phyloP scores from a whole-genome alignment of 257 asterid genomes.

The Buddleja alternifolia region DNA sequence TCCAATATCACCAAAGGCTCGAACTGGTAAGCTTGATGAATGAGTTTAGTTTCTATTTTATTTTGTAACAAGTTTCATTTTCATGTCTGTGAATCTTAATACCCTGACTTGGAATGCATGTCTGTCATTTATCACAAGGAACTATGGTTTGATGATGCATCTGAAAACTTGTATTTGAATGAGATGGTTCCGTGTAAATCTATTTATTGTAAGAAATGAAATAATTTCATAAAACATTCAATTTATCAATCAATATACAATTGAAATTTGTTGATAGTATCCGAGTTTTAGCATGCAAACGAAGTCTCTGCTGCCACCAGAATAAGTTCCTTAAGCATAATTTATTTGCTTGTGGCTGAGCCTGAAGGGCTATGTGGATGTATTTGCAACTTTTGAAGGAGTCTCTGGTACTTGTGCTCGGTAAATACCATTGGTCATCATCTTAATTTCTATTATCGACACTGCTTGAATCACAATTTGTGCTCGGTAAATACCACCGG shows the following conservation, averaged over 20 bases:
- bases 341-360: background rate
- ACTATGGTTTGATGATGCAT: too few species aligned
- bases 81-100: background rate
- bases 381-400: background rate
- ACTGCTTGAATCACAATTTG: conserved; percentile 1
- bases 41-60: background rate
- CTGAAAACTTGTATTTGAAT: too few species aligned
- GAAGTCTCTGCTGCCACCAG: background rate
- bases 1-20: conserved; percentile 78
- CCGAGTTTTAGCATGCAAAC: background rate
- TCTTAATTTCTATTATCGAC: background rate
- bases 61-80: background rate
- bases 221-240: too few species aligned
- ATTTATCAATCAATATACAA: too few species aligned
- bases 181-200: too few species aligned
- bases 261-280: too few species aligned
- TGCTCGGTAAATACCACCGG: too few species aligned
- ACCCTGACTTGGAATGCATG: background rate
- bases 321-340: background rate
- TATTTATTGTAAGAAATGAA: too few species aligned
- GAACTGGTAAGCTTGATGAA: conserved; percentile 52
- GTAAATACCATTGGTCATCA: background rate
- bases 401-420: background rate
- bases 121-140: too few species aligned
- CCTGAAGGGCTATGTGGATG: background rate